Evolutionary conservation across 2,329 filamentous ascomycete genomes (phyloP).

Genomic region (Fusarium virguliforme): DNA sequence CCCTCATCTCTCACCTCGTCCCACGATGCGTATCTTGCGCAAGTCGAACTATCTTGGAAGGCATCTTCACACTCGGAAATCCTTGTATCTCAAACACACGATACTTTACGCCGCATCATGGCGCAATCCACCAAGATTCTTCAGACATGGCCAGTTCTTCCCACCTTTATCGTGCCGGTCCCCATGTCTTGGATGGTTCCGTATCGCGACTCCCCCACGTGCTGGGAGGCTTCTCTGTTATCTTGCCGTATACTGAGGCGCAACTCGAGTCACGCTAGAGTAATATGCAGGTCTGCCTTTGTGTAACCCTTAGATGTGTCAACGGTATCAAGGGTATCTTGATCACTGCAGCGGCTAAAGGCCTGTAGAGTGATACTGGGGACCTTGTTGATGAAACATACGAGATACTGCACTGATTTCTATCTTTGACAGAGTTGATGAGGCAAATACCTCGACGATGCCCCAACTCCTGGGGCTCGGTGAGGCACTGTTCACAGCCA

Average conservation of each 20-base stretch:
- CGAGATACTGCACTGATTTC: neutral
- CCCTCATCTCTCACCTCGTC: neutral
- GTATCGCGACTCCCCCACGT: neutral
- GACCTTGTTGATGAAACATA: neutral
- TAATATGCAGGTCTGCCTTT: neutral
- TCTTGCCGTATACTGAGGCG: neutral
- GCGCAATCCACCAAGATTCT: neutral
- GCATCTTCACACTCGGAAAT: neutral
- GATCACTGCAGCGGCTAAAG: neutral
- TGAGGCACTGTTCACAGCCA: neutral
- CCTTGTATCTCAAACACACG: neutral
- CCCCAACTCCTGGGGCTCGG: neutral
- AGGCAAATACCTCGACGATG: neutral
- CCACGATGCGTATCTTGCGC: neutral
- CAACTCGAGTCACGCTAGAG: neutral
- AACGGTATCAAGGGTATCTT: neutral
- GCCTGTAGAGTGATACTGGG: neutral
- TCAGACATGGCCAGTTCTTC: neutral
- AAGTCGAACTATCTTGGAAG: neutral
- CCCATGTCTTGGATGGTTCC: neutral
- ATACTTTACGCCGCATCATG: neutral
- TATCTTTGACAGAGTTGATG: neutral
- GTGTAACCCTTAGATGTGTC: neutral
- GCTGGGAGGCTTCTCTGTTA: neutral
- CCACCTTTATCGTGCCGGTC: neutral